Evolutionary conservation across 1,284 basidiomycete species (phyloP).

Genomic region (Tylopilus sp.): DNA sequence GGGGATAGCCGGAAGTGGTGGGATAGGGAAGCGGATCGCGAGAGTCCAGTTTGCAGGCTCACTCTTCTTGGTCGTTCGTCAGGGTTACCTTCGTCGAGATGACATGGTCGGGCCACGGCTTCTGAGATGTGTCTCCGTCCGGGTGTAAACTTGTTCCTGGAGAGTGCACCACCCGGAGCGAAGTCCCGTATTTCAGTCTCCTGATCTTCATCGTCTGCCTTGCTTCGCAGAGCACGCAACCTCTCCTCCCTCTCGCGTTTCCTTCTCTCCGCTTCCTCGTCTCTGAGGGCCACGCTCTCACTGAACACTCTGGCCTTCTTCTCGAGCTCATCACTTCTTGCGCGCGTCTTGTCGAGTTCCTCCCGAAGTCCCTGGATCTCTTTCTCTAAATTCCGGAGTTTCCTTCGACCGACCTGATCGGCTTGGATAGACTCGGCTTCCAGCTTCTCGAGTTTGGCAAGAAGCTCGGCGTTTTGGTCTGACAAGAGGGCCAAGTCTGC

Average conservation of each 20-base stretch:
- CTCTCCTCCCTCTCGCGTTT: constrained; percentile 58
- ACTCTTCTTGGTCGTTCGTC: constrained; percentile 24
- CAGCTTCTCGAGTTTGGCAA: constrained; percentile 69
- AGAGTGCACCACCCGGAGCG: constrained; percentile 53
- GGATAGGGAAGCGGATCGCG: constrained; percentile 32
- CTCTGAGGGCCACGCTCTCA: constrained; percentile 41
- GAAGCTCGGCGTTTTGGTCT: constrained; percentile 79
- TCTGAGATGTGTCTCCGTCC: constrained; percentile 34
- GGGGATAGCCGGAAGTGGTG: constrained; percentile 19
- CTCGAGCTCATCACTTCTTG: constrained; percentile 68
- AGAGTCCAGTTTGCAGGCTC: constrained; percentile 14
- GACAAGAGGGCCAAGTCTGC: constrained; percentile 68
- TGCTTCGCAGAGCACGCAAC: constrained; percentile 45
- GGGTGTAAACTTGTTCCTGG: constrained; percentile 21
- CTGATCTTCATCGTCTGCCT: constrained; percentile 33
- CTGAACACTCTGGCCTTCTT: constrained; percentile 49
- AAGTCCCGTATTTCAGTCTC: constrained; percentile 51
- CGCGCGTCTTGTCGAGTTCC: constrained; percentile 71
- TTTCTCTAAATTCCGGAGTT: constrained; percentile 70
- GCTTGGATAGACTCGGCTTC: constrained; percentile 66
- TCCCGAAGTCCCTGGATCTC: constrained; percentile 69
- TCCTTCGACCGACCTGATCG: constrained; percentile 66
- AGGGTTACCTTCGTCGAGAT: constrained; percentile 2
- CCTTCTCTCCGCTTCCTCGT: constrained; percentile 48
- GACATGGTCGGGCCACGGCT: constrained; percentile 14